These are phyloP conservation scores for Phialophora verrucosa DNA, from an alignment of 2,329 filamentous ascomycete genomes.

Conservation along the genomic window DNA sequence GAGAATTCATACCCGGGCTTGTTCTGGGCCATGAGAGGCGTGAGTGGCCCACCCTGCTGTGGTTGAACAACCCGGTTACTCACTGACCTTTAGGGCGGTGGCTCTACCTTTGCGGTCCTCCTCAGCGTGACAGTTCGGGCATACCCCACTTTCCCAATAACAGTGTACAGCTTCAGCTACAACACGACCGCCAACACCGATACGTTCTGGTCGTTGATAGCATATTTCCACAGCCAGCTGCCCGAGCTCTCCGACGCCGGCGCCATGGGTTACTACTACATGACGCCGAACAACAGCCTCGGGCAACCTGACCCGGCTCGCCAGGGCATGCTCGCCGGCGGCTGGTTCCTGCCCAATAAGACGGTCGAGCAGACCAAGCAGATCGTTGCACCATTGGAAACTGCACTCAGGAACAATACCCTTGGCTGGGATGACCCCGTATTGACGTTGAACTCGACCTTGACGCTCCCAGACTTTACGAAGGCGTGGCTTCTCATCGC, in stretches of 20 bases:
- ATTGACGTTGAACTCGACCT: conserved; percentile 39
- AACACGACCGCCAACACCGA: conserved; percentile 44
- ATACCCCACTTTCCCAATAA: conserved; percentile 51
- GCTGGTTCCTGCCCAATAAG: conserved; percentile 34
- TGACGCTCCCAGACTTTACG: conserved; percentile 41
- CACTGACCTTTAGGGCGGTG: conserved; percentile 28
- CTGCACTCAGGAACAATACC: conserved; percentile 36
- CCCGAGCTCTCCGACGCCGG: conserved; percentile 31
- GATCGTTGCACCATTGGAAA: conserved; percentile 29
- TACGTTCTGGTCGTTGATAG: conserved; percentile 58
- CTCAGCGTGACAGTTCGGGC: conserved; percentile 58
- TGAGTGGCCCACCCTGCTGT: conserved; percentile 41
- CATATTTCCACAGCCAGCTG: conserved; percentile 47
- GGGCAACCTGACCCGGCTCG: conserved; percentile 16
- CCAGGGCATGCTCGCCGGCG: conserved; percentile 26
- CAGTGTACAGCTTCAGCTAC: conserved; percentile 52
- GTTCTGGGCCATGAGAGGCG: conserved; percentile 59
- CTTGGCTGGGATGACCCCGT: conserved; percentile 39
- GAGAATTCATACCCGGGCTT: conserved; percentile 53
- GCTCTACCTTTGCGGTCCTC: conserved; percentile 60
- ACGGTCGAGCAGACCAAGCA: conserved; percentile 20
- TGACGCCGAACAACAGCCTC: conserved; percentile 32
- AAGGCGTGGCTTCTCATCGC: conserved; percentile 14
- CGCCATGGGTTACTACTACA: conserved; percentile 34
- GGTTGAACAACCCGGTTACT: conserved; percentile 26